Evolutionary conservation across 2,329 filamentous ascomycete species (phyloP), one percentile per base, ranked within the genome.

Genomic region (Ophiosphaerella herpotricha): DNA sequence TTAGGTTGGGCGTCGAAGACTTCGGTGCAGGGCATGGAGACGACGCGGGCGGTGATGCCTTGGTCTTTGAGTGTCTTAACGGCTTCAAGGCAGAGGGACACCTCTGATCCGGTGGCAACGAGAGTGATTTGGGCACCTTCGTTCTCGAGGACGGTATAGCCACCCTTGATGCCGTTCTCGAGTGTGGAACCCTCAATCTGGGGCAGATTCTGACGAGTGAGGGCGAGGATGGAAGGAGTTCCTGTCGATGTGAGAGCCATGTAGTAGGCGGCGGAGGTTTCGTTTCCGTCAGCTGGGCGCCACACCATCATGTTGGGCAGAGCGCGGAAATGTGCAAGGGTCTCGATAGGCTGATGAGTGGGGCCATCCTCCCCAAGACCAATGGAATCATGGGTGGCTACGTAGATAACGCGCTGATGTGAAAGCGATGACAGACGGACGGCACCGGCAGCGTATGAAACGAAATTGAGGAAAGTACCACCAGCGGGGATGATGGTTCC

Each of bases 271-370:
- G 91, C 93, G 73, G 90, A 95, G 68, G 89, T 94, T 89, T 99
- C 94, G 82, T 97, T 97, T 72, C 93, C 93, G 72, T 97, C 94
- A 68, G 94, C 93, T 64, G 94, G 94, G 74, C 94, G 92, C 94
- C 94, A 97, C 70, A 97, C 93, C 90, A 97, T 96, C 83, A 89
- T 90, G 88, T 99, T 99, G 73, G 94, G 94, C 66, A 97, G 85
- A 61, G 94, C 94, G 76, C 94, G 93, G 91, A 97, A 97, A 81
- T 97, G 94, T 54, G 92, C 89, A 58, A 97, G 86, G 38, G 91
- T 96, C 86, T 99, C 94, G 67, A 99, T 96, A 76, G 94, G 94
- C 85, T 99, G 94, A 81, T 99, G 94, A 50, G 94, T 99, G 65
- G 94, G 93, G 58, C 94, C 94, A 73, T 99, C 94, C 82, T 99